Percentiles rank a stretch among this genome's conserved stretches.
Conservation (phyloP, 306 rosid genomes). For the Argentina anserina region DNA sequence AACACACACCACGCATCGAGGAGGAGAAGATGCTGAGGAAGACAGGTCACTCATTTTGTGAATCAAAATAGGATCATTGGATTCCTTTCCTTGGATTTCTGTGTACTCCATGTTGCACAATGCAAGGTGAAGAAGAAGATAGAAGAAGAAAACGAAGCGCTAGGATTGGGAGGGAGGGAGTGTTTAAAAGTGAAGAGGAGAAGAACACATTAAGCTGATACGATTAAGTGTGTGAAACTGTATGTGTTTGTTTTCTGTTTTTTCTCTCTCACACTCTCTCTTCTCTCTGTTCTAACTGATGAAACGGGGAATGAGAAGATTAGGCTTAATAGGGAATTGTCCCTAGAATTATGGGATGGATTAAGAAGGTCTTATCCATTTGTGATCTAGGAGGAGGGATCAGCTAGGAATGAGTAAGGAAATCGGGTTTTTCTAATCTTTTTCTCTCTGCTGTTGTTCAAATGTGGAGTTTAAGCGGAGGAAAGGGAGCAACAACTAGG, state of each 20-base stretch:
- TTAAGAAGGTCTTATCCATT: conserved; percentile 52
- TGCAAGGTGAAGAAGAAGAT: conserved; percentile 16
- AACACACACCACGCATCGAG: conserved; percentile 22
- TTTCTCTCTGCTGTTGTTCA: conserved; percentile 25
- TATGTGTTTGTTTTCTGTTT: conserved; percentile 1
- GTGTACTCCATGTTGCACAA: conserved; percentile 41
- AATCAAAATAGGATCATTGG: conserved; percentile 58
- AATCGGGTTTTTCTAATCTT: conserved; percentile 15
- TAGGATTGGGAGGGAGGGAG: neutral
- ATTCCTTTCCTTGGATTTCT: conserved; percentile 70
- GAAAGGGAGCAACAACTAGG: conserved; percentile 60
- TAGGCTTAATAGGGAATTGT: conserved; percentile 21
- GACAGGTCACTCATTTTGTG: conserved; percentile 26
- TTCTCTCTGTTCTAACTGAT: neutral
- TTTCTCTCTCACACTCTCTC: neutral
- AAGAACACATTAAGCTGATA: neutral
- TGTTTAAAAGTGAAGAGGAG: conserved; percentile 1
- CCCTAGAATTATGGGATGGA: conserved; percentile 49
- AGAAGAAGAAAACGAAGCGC: neutral
- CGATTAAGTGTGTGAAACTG: neutral
- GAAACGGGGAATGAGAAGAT: conserved; percentile 3
- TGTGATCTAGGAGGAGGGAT: conserved; percentile 21
- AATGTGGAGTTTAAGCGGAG: conserved; percentile 53
- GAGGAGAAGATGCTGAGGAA: neutral
- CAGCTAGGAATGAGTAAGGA: conserved; percentile 26